Evolutionary conservation across 306 rosid genomes (phyloP), one percentile per base, ranked within the genome.

Genomic region (Dryas drummondii): DNA sequence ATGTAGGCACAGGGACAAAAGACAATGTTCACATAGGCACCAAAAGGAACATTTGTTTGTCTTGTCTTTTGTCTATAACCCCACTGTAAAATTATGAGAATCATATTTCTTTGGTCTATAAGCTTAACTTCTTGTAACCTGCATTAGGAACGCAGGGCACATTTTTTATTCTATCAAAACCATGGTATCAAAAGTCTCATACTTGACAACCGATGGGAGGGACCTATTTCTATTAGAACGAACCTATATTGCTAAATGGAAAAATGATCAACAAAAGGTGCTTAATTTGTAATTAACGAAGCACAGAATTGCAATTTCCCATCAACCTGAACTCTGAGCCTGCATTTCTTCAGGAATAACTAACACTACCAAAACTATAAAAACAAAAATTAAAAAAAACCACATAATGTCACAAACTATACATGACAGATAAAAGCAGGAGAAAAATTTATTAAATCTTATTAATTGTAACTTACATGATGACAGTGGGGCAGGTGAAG

Each of bases 401-500:
- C 1, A 32, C 15, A 51, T 32, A 37, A 11, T 4, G 9, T 13
- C 66, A 68, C 47, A 52, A 37, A 45, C 49, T 37, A 11, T 53
- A 42, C 22, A 52, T 9, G 37, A 22, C 9, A 5, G 49, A 40
- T 32, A 19, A 22, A 12, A 5, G 48, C 61, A 32, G 8, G n/a
- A 67, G 56, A 13, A 15, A 19, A 10, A n/a, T 10, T 8, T 48
- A 17, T 46, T 32, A 62, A 51, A 42, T 68, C 74, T 55, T 57
- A 71, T 32, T 13, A 41, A 51, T 46, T 22, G 45, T 56, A 69
- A 83, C 98, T 91, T 87, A 93, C 98, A 87, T 26, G 79, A 71
- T 70, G 87, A 75, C 47, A 86, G 61, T 60, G 90, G 88, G 78
- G 77, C 45, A 68, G 80, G 82, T 16, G 75, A 54, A 9, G 83